Evolutionary conservation across 257 asterid genomes (phyloP).

Genomic region (Rhazya stricta): DNA sequence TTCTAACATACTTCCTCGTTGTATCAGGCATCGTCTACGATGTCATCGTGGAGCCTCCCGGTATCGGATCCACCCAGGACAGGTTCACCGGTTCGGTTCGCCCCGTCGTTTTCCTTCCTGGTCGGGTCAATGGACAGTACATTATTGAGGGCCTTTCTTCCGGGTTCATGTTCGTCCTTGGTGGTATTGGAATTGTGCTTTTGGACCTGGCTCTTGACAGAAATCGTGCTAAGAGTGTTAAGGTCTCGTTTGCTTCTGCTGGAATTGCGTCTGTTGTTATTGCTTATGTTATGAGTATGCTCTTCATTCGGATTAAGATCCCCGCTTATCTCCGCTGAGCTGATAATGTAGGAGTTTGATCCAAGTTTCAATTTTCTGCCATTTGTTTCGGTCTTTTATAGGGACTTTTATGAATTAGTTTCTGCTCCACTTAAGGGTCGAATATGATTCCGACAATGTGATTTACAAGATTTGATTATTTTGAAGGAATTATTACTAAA

Average conservation of each 20-base stretch:
- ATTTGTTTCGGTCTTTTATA: background rate
- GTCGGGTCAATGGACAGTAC: constrained; percentile 94
- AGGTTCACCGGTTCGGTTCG: constrained; percentile 64
- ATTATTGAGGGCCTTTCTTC: constrained; percentile 87
- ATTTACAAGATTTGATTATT: background rate
- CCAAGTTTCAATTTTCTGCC: background rate
- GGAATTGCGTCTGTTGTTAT: constrained; percentile 69
- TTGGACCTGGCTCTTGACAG: constrained; percentile 79
- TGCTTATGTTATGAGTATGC: constrained; percentile 87
- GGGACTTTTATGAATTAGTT: background rate
- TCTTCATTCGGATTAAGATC: constrained; percentile 88
- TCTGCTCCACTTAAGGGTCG: background rate
- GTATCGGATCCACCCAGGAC: constrained; percentile 93
- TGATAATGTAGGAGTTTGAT: background rate
- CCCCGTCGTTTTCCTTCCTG: constrained; percentile 83
- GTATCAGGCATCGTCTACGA: constrained; percentile 94
- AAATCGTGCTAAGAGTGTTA: constrained; percentile 77
- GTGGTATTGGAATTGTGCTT: constrained; percentile 81
- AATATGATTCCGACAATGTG: background rate
- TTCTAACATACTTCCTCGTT: constrained; percentile 92
- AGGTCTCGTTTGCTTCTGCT: constrained; percentile 71
- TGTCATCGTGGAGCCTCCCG: constrained; percentile 94
- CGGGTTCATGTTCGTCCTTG: constrained; percentile 93
- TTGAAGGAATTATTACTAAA: background rate
- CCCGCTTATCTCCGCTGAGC: constrained; percentile 73